Conservation (phyloP, 1,284 basidiomycete genomes). For the Fomitopsis schrenkii region DNA sequence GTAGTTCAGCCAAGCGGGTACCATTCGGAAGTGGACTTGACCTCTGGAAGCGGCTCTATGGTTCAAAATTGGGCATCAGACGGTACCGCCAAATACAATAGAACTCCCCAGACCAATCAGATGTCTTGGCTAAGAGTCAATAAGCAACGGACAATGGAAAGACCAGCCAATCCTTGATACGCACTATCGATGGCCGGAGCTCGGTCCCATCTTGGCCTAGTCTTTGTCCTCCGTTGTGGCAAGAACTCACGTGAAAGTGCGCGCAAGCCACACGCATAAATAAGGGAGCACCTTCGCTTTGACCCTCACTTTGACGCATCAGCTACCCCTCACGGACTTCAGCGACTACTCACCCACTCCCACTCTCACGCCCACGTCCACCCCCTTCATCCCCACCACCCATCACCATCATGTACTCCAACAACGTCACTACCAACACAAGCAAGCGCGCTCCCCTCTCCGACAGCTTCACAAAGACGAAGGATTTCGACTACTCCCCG, state of each 20-base stretch:
- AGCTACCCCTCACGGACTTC: neutral
- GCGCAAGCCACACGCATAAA: neutral
- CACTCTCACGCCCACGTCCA: too few relatives aligned
- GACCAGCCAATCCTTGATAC: neutral
- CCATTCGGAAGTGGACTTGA: too few relatives aligned
- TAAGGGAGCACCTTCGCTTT: neutral
- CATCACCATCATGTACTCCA: neutral
- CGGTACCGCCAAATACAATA: neutral
- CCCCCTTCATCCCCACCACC: neutral
- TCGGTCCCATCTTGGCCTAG: neutral
- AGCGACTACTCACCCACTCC: neutral
- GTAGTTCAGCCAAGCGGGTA: too few relatives aligned
- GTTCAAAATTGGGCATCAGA: too few relatives aligned
- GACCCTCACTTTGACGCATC: neutral
- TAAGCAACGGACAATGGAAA: neutral
- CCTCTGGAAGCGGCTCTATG: too few relatives aligned
- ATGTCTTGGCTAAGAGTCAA: too few relatives aligned
- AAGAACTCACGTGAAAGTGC: neutral
- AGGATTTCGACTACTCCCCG: neutral
- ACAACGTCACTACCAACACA: constrained; percentile 24
- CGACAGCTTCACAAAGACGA: constrained; percentile 36
- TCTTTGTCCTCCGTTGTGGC: neutral
- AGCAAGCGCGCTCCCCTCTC: constrained; percentile 51
- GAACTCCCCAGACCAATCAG: neutral
- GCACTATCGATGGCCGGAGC: neutral